Evolutionary conservation across 2,329 filamentous ascomycete species (phyloP).

Genomic region (Talaromyces rugulosus): DNA sequence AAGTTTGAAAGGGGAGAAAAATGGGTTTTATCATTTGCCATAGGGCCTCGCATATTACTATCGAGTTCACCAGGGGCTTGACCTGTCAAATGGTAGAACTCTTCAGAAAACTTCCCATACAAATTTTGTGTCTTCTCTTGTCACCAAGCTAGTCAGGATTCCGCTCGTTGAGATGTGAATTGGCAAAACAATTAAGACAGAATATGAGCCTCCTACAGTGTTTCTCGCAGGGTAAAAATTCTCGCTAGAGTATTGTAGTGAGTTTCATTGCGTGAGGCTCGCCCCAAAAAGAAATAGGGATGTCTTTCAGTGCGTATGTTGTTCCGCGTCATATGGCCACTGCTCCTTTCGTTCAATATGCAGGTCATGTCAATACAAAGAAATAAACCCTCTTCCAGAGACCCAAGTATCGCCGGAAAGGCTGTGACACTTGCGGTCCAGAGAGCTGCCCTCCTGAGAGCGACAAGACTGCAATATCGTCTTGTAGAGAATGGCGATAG

Average conservation of each 20-base stretch:
- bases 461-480: neutral
- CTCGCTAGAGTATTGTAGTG: neutral
- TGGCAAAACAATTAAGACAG: neutral
- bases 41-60: neutral
- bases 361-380: neutral
- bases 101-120: neutral
- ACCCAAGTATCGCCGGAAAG: neutral
- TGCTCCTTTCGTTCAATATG: neutral
- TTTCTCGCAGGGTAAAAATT: neutral
- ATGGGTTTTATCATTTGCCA: neutral
- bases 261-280: neutral
- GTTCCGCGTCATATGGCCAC: neutral
- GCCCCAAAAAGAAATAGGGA: neutral
- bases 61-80: neutral
- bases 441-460: neutral
- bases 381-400: neutral
- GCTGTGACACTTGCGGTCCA: neutral
- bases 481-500: neutral
- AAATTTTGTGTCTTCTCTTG: neutral
- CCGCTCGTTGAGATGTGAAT: neutral
- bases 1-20: neutral
- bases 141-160: neutral
- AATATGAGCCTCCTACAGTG: neutral
- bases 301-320: neutral
- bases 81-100: neutral